These are phyloP conservation scores for Scedosporium boydii DNA, from an alignment of 2,329 filamentous ascomycete genomes.

Conservation along the genomic window DNA sequence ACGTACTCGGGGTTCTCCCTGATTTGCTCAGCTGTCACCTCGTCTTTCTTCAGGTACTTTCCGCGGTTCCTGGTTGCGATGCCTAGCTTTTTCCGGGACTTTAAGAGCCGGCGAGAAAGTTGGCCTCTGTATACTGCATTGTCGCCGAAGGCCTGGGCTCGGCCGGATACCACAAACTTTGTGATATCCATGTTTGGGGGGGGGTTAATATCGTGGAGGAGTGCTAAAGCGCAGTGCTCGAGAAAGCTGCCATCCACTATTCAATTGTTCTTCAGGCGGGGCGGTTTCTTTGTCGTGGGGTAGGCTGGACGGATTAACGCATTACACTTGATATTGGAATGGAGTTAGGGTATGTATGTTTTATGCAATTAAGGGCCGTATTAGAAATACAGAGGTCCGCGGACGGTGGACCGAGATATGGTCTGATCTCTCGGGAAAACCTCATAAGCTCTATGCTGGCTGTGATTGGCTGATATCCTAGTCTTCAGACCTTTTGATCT, in stretches of 20 bases:
- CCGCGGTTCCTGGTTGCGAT: slow-evolving; percentile 75
- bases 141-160: slow-evolving; percentile 54
- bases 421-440: neutral
- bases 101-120: slow-evolving; percentile 56
- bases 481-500: neutral
- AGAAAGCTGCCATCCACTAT: neutral
- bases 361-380: neutral
- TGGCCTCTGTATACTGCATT: slow-evolving; percentile 3
- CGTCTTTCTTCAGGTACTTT: slow-evolving; percentile 67
- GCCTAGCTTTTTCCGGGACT: slow-evolving; percentile 74
- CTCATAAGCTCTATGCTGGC: neutral
- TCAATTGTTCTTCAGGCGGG: neutral
- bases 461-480: neutral
- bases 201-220: neutral
- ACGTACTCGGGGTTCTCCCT: slow-evolving; percentile 65
- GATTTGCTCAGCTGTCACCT: slow-evolving; percentile 67
- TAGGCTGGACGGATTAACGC: neutral
- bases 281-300: neutral
- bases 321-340: neutral
- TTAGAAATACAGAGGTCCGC: neutral
- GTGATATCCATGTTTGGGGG: slow-evolving; percentile 71
- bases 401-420: neutral
- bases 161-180: slow-evolving; percentile 65
- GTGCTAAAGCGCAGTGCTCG: neutral
- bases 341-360: neutral